Evolutionary conservation across 495 filamentous ascomycete species (phyloP).

Genomic region (Aspergillus ostianus): DNA sequence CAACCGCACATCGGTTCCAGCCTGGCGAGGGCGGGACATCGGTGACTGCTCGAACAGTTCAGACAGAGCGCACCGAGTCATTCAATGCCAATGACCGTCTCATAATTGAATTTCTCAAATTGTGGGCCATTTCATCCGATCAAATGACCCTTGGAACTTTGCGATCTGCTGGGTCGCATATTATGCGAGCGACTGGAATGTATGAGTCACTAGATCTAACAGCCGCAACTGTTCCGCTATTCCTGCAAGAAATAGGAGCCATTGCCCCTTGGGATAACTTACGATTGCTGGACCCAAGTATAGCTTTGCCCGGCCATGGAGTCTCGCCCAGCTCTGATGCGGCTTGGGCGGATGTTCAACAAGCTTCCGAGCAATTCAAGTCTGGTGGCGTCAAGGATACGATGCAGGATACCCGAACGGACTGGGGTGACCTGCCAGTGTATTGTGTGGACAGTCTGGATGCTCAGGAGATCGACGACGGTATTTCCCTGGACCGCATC

Average conservation of each 20-base stretch:
- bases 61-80: conserved; percentile 32
- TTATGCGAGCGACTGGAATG: conserved; percentile 68
- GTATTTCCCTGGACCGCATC: conserved; percentile 72
- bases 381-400: conserved; percentile 33
- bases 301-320: conserved; percentile 60
- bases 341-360: conserved; percentile 29
- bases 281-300: conserved; percentile 56
- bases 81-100: conserved; percentile 47
- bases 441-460: conserved; percentile 78
- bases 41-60: conserved; percentile 43
- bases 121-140: conserved; percentile 45
- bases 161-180: conserved; percentile 61
- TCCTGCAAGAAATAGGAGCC: conserved; percentile 84
- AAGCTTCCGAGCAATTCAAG: conserved; percentile 27
- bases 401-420: conserved; percentile 61
- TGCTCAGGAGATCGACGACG: conserved; percentile 86
- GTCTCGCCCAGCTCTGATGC: conserved; percentile 35
- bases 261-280: conserved; percentile 79
- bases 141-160: conserved; percentile 55
- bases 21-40: conserved; percentile 32
- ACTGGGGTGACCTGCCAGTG: conserved; percentile 68
- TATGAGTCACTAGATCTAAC: conserved; percentile 63
- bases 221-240: conserved; percentile 57
- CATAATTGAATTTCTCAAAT: conserved; percentile 69
- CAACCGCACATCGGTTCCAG: conserved; percentile 39